Evolutionary conservation across 1,284 basidiomycete genomes (phyloP), one percentile per base, ranked within the genome.

Genomic region (Takashimella koratensis): DNA sequence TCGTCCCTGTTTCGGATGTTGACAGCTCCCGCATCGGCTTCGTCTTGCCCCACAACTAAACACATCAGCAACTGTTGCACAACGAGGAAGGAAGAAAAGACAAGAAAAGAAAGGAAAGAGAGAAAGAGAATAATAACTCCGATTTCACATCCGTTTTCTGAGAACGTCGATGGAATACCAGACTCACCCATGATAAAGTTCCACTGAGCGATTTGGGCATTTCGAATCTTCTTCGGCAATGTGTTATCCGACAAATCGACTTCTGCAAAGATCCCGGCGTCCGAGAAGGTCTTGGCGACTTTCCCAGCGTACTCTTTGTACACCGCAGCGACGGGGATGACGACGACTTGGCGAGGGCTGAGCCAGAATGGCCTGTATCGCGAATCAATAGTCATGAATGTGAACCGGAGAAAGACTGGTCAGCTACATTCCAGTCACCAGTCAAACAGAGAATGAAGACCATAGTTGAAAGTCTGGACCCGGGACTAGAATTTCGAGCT

Each of bases 321-420:
- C 67, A 68, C 56, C 50, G 81, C 83, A 16, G 94, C 92, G 30
- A 98, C 92, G 2, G 96, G 96, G 47, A 99, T 88, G 53, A 98
- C 88, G 24, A 96, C 78, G 23, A 97, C 86, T 77, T 98, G 96
- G 45, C 96, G 84, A 12, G 96, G 96, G 0, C 88, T 93, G 47
- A 98, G 72, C 96, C 96, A 99, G 83, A 98, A 97, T 4, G 96
- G 96, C 90, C 87, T 83, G 47, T n/a, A n/a, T n/a, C n/a, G n/a
- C n/a, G n/a, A n/a, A n/a, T n/a, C n/a, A n/a, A n/a, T n/a, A n/a
- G n/a, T n/a, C n/a, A n/a, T n/a, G n/a, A n/a, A n/a, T n/a, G n/a
- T 4, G 46, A n/a, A 51, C 8, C 11, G 16, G 45, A 13, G 27
- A 47, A 51, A 27, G 27, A 43, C 8, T n/a, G 13, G 20, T 54